Evolutionary conservation across 805 yeast genomes (phyloP), one percentile per base, ranked within the genome.

Genomic region (Kuraishia molischiana): DNA sequence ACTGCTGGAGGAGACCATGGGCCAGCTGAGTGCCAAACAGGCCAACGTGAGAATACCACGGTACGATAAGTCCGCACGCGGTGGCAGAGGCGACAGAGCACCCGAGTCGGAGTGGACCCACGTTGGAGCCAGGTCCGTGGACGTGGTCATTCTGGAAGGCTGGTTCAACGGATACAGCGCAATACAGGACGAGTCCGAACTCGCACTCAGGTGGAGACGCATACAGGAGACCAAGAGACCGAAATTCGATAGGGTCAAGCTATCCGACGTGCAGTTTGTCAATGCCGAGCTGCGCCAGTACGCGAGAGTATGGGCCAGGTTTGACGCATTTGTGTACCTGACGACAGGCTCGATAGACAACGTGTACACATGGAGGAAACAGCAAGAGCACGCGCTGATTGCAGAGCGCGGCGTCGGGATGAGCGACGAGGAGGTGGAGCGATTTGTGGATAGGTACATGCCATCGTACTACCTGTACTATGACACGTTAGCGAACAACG

Each of bases 81-180:
- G 50, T 18, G 97, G 97, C 0, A 69, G 70, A 39, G 98, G 98
- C 4, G 97, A 90, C 56, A 63, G 97, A 37, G 47, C 55, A 5
- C 62, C 62, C 0, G 47, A 39, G 5, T 43, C 47, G 0, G 43
- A 61, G 10, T 75, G 79, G 79, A 19, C 48, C 13, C 29, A 36
- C 3, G 39, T 34, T 14, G 36, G 29, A 2, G 48, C 49, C 0
- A 40, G 42, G 2, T 69, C 72, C 2, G 64, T 75, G 3, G 85
- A 83, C 48, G 69, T 87, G 3, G 68, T 90, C 3, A 56, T 90
- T 2, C 66, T 92, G 30, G 98, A 90, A 59, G 98, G 97, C 4
- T 90, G 98, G 98, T 86, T 89, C 61, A 69, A 77, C 19, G 97
- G 97, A 1, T 90, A 77, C 52, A 44, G 52, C 4, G 66, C 81